A percentile compares a stretch with the other conserved stretches of the same genome.
phyloP scores from a whole-genome alignment of 108 stramenopile genomes.

The Schizochytrium sp. region DNA sequence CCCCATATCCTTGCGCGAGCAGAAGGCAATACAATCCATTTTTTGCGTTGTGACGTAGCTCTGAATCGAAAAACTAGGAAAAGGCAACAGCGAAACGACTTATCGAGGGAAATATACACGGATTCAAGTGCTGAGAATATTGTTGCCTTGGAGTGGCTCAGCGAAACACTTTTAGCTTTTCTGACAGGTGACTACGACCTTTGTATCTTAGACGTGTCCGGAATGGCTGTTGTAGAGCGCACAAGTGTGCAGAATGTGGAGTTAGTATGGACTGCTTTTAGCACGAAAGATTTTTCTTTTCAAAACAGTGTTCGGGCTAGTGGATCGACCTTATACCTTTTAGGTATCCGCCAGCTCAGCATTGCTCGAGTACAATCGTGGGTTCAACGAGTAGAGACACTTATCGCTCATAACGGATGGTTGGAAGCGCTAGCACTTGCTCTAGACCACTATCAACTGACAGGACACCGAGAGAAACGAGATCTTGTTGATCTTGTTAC shows the following conservation, averaged over 20 bases:
- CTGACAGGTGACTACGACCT: slow-evolving; percentile 29
- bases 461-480: neutral
- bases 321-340: neutral
- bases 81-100: neutral
- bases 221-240: slow-evolving; percentile 58
- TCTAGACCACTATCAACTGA: slow-evolving; percentile 57
- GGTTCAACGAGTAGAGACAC: slow-evolving; percentile 23
- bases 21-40: slow-evolving; percentile 1
- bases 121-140: neutral
- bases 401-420: slow-evolving; percentile 48
- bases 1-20: slow-evolving; percentile 8
- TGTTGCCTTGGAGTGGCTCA: slow-evolving; percentile 46
- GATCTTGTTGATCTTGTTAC: neutral
- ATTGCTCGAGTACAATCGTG: slow-evolving; percentile 39
- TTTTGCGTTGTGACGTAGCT: slow-evolving; percentile 6
- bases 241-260: slow-evolving; percentile 43
- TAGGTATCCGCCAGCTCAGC: slow-evolving; percentile 58
- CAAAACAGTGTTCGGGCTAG: slow-evolving; percentile 49
- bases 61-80: neutral
- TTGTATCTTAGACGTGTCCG: slow-evolving; percentile 50
- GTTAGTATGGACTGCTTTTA: slow-evolving; percentile 57
- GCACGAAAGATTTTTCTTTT: slow-evolving; percentile 19
- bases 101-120: neutral
- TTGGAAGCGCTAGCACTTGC: slow-evolving; percentile 52
- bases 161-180: slow-evolving; percentile 18